Evolutionary conservation across 2,329 filamentous ascomycete genomes (phyloP).

Genomic region (Fusarium sp.): DNA sequence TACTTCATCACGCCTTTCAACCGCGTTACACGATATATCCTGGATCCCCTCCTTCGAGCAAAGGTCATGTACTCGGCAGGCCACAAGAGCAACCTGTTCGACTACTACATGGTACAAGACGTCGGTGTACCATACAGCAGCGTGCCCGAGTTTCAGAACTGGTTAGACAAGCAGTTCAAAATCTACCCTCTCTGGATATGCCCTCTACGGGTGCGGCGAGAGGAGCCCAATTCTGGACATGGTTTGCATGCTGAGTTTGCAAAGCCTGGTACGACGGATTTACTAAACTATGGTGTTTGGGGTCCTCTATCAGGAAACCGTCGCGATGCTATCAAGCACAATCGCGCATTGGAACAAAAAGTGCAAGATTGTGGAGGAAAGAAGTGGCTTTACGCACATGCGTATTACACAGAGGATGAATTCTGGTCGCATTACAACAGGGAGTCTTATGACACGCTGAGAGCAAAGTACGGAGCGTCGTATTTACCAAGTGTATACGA

Average conservation of each 20-base stretch:
- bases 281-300: conserved; percentile 75
- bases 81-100: conserved; percentile 69
- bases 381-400: conserved; percentile 78
- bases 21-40: conserved; percentile 67
- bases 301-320: conserved; percentile 59
- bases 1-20: conserved; percentile 77
- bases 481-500: conserved; percentile 74
- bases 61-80: conserved; percentile 74
- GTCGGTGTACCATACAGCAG: conserved; percentile 63
- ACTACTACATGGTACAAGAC: conserved; percentile 74
- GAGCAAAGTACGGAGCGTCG: conserved; percentile 68
- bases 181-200: conserved; percentile 70
- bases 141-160: conserved; percentile 59
- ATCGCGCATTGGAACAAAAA: conserved; percentile 70
- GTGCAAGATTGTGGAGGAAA: conserved; percentile 70
- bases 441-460: conserved; percentile 67
- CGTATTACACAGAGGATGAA: conserved; percentile 74
- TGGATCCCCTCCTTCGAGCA: conserved; percentile 72
- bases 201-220: conserved; percentile 60
- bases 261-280: conserved; percentile 51
- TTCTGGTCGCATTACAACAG: conserved; percentile 75
- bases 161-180: conserved; percentile 58
- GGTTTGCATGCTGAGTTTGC: conserved; percentile 62
- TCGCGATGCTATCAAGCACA: conserved; percentile 62
- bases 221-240: conserved; percentile 55